Conservation (phyloP, 352 stramenopile species). For the Phytophthora ramorum region DNA sequence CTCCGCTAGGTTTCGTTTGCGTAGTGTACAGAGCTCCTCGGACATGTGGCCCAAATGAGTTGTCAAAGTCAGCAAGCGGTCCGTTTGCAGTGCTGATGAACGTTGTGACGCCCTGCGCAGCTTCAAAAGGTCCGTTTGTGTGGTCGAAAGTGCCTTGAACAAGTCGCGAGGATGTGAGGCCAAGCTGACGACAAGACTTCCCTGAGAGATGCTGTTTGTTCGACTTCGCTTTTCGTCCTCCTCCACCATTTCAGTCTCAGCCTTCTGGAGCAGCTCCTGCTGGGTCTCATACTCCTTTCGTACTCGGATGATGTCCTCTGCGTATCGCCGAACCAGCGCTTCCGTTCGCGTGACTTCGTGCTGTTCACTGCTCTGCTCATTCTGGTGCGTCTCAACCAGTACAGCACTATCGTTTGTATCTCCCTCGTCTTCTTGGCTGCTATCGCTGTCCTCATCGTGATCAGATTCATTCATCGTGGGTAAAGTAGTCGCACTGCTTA, state of each 20-base stretch:
- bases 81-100: constrained; percentile 61
- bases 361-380: constrained; percentile 8
- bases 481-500: neutral
- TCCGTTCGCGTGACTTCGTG: constrained; percentile 60
- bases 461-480: constrained; percentile 11
- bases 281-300: constrained; percentile 62
- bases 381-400: neutral
- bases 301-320: constrained; percentile 58
- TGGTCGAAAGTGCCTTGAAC: constrained; percentile 62
- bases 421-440: constrained; percentile 4
- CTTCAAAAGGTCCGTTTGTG: constrained; percentile 52
- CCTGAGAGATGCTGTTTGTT: constrained; percentile 65
- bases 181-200: constrained; percentile 60
- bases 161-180: constrained; percentile 65
- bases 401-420: neutral
- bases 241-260: constrained; percentile 45
- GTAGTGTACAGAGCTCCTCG: constrained; percentile 70
- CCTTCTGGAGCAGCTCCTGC: constrained; percentile 46
- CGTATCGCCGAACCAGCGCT: constrained; percentile 53
- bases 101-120: constrained; percentile 57
- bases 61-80: constrained; percentile 68
- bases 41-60: constrained; percentile 72
- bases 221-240: constrained; percentile 57
- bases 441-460: constrained; percentile 8
- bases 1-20: constrained; percentile 63